Evolutionary conservation across 1,284 basidiomycete species (phyloP).

Genomic region (Austroboletus olivaceoglutinosus): DNA sequence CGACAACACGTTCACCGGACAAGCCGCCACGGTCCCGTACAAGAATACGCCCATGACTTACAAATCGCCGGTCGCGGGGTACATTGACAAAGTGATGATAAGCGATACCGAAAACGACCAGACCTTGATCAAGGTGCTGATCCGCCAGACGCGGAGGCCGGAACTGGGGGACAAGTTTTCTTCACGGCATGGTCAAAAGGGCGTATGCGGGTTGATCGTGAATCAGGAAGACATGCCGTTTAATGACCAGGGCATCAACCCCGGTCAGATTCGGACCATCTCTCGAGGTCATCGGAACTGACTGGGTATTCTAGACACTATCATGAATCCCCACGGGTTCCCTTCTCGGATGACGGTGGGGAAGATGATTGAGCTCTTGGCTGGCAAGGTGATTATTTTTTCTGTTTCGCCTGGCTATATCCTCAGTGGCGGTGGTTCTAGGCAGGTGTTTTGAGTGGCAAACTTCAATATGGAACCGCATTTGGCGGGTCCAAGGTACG

Average conservation of each 20-base stretch:
- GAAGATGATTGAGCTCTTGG: conserved; percentile 98
- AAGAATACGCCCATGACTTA: conserved; percentile 89
- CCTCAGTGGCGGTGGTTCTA: conserved; percentile 31
- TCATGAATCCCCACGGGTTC: conserved; percentile 99
- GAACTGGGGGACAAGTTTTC: conserved; percentile 99
- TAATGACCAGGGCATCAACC: conserved; percentile 94
- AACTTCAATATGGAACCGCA: conserved; percentile 91
- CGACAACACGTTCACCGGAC: conserved; percentile 78
- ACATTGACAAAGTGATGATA: conserved; percentile 97
- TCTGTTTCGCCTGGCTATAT: background rate
- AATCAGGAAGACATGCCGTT: conserved; percentile 99
- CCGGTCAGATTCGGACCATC: conserved; percentile 50
- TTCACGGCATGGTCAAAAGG: conserved; percentile 97
- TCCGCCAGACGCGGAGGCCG: conserved; percentile 94
- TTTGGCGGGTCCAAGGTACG: conserved; percentile 94
- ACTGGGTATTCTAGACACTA: conserved; percentile 66
- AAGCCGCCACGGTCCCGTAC: conserved; percentile 78
- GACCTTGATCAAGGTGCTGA: conserved; percentile 97
- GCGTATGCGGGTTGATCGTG: conserved; percentile 97
- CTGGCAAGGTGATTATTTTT: conserved; percentile 72
- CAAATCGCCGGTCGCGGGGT: conserved; percentile 89
- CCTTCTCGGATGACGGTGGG: conserved; percentile 99
- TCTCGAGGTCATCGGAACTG: background rate
- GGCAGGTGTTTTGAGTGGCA: conserved; percentile 87
- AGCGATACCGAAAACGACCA: conserved; percentile 96